Evolutionary conservation across 1,284 basidiomycete species (phyloP).

Genomic region (Tremellales sp.): DNA sequence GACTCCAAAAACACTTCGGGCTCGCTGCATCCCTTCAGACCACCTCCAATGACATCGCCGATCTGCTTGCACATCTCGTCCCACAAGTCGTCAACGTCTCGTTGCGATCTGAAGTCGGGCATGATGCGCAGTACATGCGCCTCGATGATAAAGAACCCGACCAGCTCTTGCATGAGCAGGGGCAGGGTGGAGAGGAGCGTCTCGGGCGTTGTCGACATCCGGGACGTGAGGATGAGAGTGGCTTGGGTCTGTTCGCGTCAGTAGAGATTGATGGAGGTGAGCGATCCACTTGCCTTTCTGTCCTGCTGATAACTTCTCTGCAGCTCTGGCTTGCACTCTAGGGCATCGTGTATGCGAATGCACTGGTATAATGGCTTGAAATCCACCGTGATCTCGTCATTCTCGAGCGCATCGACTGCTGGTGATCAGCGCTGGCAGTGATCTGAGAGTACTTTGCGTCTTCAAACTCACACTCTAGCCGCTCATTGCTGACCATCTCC

Average conservation of each 20-base stretch:
- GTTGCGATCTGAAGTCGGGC: conserved; percentile 70
- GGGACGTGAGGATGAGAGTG: conserved; percentile 78
- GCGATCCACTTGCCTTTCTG: conserved; percentile 62
- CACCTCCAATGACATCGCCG: conserved; percentile 67
- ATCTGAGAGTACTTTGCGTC: background rate
- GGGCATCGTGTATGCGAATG: conserved; percentile 91
- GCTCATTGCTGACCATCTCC: conserved; percentile 89
- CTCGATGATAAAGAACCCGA: conserved; percentile 99
- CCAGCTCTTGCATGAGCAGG: conserved; percentile 80
- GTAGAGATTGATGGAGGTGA: background rate
- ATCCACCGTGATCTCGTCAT: conserved; percentile 81
- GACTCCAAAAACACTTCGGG: conserved; percentile 77
- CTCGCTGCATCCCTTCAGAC: conserved; percentile 71
- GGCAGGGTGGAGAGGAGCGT: conserved; percentile 53
- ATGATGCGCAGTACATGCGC: conserved; percentile 86
- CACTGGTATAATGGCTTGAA: conserved; percentile 95
- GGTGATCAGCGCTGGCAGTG: background rate
- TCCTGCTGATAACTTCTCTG: conserved; percentile 93
- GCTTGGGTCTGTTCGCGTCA: conserved; percentile 74
- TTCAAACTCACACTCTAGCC: conserved; percentile 74
- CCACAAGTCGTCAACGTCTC: conserved; percentile 95
- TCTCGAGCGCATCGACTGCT: conserved; percentile 83
- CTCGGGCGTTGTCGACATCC: conserved; percentile 47
- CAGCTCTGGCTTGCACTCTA: conserved; percentile 83
- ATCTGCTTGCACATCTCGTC: conserved; percentile 78